These are phyloP conservation scores for Euryodendron excelsum DNA, from an alignment of 148 eudicot species.

Conservation along the genomic window DNA sequence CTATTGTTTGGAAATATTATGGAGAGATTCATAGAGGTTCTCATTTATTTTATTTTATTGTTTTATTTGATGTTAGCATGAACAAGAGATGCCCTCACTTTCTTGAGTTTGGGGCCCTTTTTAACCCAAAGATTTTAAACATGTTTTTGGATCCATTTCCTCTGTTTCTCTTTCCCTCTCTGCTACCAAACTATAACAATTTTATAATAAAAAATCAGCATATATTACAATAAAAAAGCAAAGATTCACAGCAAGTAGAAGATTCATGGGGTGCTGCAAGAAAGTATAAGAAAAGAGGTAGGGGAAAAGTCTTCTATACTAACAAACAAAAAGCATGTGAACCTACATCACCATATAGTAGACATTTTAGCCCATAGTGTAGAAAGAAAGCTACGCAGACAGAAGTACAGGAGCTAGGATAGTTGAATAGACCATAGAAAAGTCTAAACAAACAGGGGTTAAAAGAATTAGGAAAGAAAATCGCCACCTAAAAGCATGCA, in stretches of 20 bases:
- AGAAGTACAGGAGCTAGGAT: neutral
- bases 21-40: neutral
- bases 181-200: neutral
- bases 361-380: too few relatives aligned
- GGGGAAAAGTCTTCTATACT: neutral
- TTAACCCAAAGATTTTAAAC: neutral
- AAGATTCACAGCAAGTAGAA: neutral
- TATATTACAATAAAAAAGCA: neutral
- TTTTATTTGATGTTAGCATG: too few relatives aligned
- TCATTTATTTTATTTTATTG: too few relatives aligned
- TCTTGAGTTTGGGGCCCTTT: neutral
- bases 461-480: too few relatives aligned
- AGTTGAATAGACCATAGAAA: neutral
- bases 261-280: neutral
- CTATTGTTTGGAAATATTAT: neutral
- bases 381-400: neutral
- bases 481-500: too few relatives aligned
- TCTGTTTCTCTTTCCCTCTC: neutral
- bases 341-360: too few relatives aligned
- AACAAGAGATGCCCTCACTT: neutral
- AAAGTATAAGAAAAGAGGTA: neutral
- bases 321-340: neutral
- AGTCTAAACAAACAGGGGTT: too few relatives aligned
- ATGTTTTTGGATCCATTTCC: neutral
- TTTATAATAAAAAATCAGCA: too few relatives aligned